These are phyloP conservation scores for Linanthus parryae DNA, from an alignment of 148 eudicot genomes.

Conservation along the genomic window DNA sequence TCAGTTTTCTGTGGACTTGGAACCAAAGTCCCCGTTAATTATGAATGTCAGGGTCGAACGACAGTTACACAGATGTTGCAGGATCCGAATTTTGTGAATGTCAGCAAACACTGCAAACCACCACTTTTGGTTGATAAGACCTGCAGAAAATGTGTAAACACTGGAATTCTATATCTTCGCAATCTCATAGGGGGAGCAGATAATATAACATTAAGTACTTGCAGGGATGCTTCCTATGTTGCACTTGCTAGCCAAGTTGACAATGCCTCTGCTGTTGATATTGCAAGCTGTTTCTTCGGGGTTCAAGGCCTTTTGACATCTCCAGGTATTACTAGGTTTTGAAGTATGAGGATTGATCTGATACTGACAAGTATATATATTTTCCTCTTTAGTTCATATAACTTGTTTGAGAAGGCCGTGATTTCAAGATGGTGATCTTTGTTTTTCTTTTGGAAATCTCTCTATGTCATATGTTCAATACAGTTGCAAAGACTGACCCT, in stretches of 20 bases:
- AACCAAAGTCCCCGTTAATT: slow-evolving; percentile 72
- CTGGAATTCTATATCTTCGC: slow-evolving; percentile 73
- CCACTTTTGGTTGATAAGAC: slow-evolving; percentile 36
- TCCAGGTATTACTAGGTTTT: slow-evolving; percentile 26
- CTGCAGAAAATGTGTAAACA: slow-evolving; percentile 75
- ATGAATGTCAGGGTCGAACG: slow-evolving; percentile 76
- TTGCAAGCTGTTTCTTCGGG: slow-evolving; percentile 87
- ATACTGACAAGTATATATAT: no score
- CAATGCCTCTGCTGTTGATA: slow-evolving; percentile 49
- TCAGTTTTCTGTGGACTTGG: slow-evolving; percentile 75
- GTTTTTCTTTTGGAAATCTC: no score
- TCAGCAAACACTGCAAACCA: slow-evolving; percentile 45
- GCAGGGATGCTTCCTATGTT: slow-evolving; percentile 92
- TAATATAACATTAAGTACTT: slow-evolving; percentile 69
- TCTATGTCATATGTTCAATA: no score
- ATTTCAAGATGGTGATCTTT: no score
- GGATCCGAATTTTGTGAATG: slow-evolving; percentile 68
- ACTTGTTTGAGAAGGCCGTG: no score
- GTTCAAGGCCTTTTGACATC: slow-evolving; percentile 53
- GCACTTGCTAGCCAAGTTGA: slow-evolving; percentile 78
- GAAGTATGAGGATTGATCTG: no score
- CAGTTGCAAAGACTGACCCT: no score
- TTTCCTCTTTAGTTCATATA: no score
- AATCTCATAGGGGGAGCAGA: slow-evolving; percentile 50
- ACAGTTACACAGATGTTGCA: slow-evolving; percentile 79